phyloP scores from a whole-genome alignment of 768 basidiomycete genomes.

The Macrocybe gigantea region DNA sequence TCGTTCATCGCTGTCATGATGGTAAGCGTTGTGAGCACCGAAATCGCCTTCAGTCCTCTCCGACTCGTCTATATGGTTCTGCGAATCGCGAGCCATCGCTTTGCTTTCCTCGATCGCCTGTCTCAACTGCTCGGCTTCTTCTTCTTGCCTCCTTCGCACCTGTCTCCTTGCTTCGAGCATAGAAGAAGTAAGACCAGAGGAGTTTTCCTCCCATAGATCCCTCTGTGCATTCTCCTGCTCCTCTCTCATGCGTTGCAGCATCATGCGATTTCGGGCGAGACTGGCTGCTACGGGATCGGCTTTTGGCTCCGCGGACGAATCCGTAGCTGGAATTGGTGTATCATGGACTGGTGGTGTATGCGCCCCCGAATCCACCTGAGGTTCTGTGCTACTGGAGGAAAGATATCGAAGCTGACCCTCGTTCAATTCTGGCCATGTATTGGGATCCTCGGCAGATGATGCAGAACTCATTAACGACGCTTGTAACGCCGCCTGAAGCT shows the following conservation, averaged over 20 bases:
- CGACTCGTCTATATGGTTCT: conserved; percentile 2
- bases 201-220: conserved; percentile 43
- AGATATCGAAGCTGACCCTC: too few relatives aligned
- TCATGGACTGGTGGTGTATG: conserved; percentile 6
- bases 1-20: conserved; percentile 21
- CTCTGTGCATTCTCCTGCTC: conserved; percentile 64
- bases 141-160: conserved; percentile 26
- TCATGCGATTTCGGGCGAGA: conserved; percentile 54
- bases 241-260: conserved; percentile 58
- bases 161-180: conserved; percentile 26
- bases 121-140: conserved; percentile 52
- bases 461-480: conserved; percentile 51
- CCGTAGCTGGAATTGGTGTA: too few relatives aligned
- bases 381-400: too few relatives aligned
- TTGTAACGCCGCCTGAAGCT: conserved; percentile 82
- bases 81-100: conserved; percentile 29
- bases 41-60: too few relatives aligned
- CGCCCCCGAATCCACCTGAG: conserved; percentile 6
- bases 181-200: conserved; percentile 22
- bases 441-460: conserved; percentile 3
- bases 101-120: conserved; percentile 60
- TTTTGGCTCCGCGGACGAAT: conserved; percentile 14
- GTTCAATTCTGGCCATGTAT: too few relatives aligned
- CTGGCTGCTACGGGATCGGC: conserved; percentile 61
- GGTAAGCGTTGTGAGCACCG: not conserved